phyloP scores from a whole-genome alignment of 306 rosid species.

The Calophaca sinica region DNA sequence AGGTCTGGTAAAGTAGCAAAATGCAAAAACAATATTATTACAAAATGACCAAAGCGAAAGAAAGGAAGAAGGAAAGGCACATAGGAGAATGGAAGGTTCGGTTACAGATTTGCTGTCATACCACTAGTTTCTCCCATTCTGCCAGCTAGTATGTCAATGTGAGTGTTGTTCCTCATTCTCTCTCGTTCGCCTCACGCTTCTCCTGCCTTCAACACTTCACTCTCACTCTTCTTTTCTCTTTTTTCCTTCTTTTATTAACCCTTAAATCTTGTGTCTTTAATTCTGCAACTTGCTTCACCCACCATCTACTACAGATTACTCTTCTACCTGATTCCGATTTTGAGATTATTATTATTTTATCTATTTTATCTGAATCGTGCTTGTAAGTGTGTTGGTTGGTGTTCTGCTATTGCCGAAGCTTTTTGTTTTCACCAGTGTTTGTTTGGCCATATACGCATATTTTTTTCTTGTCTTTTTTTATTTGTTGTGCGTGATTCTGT shows the following conservation, averaged over 20 bases:
- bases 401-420: background rate
- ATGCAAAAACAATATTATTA: background rate
- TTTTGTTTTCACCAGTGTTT: conserved; percentile 20
- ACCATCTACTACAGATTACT: background rate
- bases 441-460: background rate
- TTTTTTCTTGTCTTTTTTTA: background rate
- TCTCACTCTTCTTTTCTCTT: background rate
- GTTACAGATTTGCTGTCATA: conserved; percentile 39
- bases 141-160: conserved; percentile 34
- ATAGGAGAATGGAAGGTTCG: conserved; percentile 33
- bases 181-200: background rate
- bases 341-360: background rate
- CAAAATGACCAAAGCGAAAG: background rate
- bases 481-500: background rate
- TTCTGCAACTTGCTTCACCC: background rate
- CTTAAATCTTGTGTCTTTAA: background rate
- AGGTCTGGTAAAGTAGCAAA: conserved; percentile 1
- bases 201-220: background rate
- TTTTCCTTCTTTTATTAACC: background rate
- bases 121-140: background rate
- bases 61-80: background rate
- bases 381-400: background rate
- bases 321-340: conserved; percentile 35
- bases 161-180: background rate
- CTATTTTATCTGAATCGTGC: too few relatives aligned